Evolutionary conservation across 805 yeast genomes (phyloP), one percentile per base, ranked within the genome.

Genomic region (Torulaspora quercuum): DNA sequence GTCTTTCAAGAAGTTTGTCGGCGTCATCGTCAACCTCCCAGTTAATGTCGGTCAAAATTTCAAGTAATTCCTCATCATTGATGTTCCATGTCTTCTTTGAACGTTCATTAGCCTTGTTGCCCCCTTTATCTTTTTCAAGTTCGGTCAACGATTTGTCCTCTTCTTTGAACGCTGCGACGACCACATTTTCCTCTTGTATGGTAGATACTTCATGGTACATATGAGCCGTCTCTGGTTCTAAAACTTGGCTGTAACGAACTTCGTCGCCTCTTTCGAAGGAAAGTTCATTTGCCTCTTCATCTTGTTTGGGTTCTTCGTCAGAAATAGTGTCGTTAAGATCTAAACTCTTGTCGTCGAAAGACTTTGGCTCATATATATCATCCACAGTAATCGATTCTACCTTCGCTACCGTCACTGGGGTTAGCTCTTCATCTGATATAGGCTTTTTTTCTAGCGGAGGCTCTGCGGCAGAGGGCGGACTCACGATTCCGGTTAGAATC

Each of bases 1-100:
- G 68, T 51, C 76, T 78, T 25, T 66, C 68, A 21, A 81, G 69
- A 17, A 89, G 60, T 0, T 70, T 66, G 18, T 67, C 70, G 6
- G 85, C 72, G 44, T 77, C 81, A 52, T 83, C 95, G 4, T 68
- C 63, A 2, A 80, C 72, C 18, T 73, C 73, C 92, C 95, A 90
- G 20, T 79, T 76, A 14, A 88, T 70, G 43, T 84, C 90, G 18
- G 82, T 85, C 39, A 89, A 72, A 9, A 86, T 59, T 42, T 85
- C 94, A 32, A 52, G 30, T 16, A 59, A 30, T 7, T 48, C 57
- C 37, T 58, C 59, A 33, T 53, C 55, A 9, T 50, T 52, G 14
- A 54, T 42, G 13, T 78, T 81, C 19, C 70, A 66, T 2, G 42
- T 14, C 14, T 34, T 35, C 18, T 32, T 37, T 31, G 12, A 11